phyloP scores from a whole-genome alignment of 2,329 filamentous ascomycete species.

The Botrytis deweyae region DNA sequence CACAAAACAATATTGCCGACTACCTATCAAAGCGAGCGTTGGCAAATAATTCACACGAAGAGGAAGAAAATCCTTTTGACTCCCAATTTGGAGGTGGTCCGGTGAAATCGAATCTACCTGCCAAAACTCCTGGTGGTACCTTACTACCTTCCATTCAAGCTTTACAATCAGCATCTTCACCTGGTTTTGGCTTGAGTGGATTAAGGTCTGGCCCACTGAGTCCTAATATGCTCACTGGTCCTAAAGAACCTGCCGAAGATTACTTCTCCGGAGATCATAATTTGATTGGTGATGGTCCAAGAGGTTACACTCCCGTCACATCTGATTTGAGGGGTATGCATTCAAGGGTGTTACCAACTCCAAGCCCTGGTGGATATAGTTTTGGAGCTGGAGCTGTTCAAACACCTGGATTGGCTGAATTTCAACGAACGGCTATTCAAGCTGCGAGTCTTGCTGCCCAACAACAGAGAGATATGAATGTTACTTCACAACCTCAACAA shows the following conservation, averaged over 20 bases:
- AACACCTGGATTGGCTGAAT: conserved; percentile 88
- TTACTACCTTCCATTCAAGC: conserved; percentile 87
- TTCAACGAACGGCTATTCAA: conserved; percentile 78
- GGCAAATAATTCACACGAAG: conserved; percentile 49
- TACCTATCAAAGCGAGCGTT: conserved; percentile 52
- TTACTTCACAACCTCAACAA: conserved; percentile 56
- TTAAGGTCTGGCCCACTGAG: conserved; percentile 90
- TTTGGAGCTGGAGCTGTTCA: conserved; percentile 72
- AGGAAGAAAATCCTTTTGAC: conserved; percentile 96
- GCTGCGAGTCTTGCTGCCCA: conserved; percentile 73
- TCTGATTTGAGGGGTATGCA: conserved; percentile 70
- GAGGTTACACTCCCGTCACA: conserved; percentile 91
- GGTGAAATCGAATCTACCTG: conserved; percentile 50
- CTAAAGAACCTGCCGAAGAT: conserved; percentile 59
- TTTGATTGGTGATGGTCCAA: conserved; percentile 14
- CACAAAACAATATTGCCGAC: conserved; percentile 56
- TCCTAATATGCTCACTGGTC: conserved; percentile 94
- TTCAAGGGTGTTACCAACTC: conserved; percentile 42
- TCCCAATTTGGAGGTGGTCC: conserved; percentile 66
- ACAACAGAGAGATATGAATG: conserved; percentile 50
- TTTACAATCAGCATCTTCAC: conserved; percentile 83
- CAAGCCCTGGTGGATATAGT: conserved; percentile 96
- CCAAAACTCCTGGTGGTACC: conserved; percentile 78
- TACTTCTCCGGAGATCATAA: conserved; percentile 83
- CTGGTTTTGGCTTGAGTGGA: conserved; percentile 78